Evolutionary conservation across 2,329 filamentous ascomycete species (phyloP).

Genomic region (Fonsecaea monophora): DNA sequence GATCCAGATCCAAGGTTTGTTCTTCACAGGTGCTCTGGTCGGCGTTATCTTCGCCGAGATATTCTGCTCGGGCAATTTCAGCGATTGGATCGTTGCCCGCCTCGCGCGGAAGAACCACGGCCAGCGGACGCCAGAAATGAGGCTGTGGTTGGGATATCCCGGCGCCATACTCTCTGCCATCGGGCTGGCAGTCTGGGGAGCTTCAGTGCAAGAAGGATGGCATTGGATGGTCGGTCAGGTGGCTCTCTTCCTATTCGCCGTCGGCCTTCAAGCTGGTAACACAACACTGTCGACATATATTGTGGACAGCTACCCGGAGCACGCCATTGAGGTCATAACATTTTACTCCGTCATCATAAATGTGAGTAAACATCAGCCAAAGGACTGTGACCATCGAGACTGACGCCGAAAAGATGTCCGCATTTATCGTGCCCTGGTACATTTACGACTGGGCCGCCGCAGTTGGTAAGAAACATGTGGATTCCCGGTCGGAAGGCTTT

Average conservation of each 20-base stretch:
- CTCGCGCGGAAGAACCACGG: constrained; percentile 14
- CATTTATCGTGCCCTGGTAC: constrained; percentile 27
- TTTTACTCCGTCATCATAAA: constrained; percentile 29
- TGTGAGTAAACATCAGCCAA: constrained; percentile 10
- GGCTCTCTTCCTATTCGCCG: constrained; percentile 25
- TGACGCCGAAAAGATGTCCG: constrained; percentile 20
- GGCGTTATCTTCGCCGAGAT: constrained; percentile 23
- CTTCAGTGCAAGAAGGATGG: constrained; percentile 15
- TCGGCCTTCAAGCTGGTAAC: constrained; percentile 25
- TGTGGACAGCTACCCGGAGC: constrained; percentile 25
- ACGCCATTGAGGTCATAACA: constrained; percentile 25
- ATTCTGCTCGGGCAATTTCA: constrained; percentile 23
- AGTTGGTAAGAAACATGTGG: constrained; percentile 12
- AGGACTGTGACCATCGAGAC: neutral
- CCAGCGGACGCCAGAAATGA: constrained; percentile 17
- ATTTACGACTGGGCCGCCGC: constrained; percentile 24
- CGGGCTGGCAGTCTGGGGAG: constrained; percentile 20
- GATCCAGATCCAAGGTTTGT: constrained; percentile 21
- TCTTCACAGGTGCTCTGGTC: constrained; percentile 20
- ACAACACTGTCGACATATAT: constrained; percentile 25
- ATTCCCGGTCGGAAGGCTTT: neutral
- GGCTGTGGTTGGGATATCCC: constrained; percentile 26
- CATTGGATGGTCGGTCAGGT: constrained; percentile 28
- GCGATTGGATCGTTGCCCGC: constrained; percentile 18
- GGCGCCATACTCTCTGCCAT: constrained; percentile 18